Conservation (phyloP, 768 basidiomycete species). For the Pisolithus orientalis region DNA sequence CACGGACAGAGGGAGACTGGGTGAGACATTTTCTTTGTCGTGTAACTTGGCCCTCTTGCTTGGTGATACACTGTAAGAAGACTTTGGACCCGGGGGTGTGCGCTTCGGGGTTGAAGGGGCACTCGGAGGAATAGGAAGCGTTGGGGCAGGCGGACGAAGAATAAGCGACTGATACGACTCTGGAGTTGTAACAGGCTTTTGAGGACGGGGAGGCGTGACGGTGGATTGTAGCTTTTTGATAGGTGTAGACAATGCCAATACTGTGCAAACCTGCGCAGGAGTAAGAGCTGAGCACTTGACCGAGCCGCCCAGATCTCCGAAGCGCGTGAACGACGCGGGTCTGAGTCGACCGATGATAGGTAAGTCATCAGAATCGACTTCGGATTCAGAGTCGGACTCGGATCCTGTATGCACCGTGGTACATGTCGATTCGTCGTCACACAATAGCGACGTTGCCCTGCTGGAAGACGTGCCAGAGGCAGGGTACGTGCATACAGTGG, state of each 20-base stretch:
- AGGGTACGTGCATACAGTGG: conserved; percentile 1
- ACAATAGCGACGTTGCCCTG: conserved; percentile 10
- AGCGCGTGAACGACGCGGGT: conserved; percentile 22
- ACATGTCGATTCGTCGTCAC: conserved; percentile 1
- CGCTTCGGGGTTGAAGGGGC: conserved; percentile 31
- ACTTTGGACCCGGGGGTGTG: conserved; percentile 8
- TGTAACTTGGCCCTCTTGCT: conserved; percentile 32
- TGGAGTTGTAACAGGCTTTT: conserved; percentile 27
- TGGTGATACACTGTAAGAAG: conserved; percentile 22
- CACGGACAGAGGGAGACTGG: conserved; percentile 32
- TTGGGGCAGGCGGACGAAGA: conserved; percentile 20
- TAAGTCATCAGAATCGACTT: conserved; percentile 1
- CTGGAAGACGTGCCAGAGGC: conserved; percentile 4
- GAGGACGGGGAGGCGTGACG: conserved; percentile 32
- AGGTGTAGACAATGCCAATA: conserved; percentile 28
- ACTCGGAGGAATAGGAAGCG: conserved; percentile 18
- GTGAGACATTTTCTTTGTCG: conserved; percentile 61
- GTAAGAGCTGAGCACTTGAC: conserved; percentile 5
- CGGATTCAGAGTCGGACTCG: not conserved
- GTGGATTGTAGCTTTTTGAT: conserved; percentile 15
- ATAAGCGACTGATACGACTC: conserved; percentile 26
- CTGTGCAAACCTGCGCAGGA: conserved; percentile 2
- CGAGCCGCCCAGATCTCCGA: not conserved
- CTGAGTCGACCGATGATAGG: conserved; percentile 22
- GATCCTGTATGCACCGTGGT: not conserved